Base-by-base conservation (phyloP, 2,329 filamentous ascomycete genomes). In the Pseudogymnoascus sp. region DNA sequence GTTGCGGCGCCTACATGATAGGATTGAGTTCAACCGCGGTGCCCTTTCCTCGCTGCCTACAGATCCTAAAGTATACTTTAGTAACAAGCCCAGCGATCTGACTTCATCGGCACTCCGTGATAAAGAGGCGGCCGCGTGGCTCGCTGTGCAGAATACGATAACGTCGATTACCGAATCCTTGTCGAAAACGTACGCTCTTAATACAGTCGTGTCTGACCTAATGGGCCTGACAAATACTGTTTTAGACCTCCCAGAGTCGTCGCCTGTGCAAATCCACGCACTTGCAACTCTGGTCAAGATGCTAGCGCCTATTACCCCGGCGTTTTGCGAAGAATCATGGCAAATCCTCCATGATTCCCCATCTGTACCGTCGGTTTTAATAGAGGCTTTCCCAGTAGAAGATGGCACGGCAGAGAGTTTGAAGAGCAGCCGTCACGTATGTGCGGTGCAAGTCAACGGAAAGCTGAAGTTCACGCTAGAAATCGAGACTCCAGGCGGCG, bases 301-400 rank as follows among this genome's bases (percentile, higher is more conserved):
- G 77, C 79, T 93, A 68, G 89, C 90, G 0, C 92, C 92, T 3
- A 85, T 96, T 61, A 85, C 89, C 0, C 92, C 92, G 0, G 90
- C 89, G 0, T 85, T 95, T 64, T 82, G 90, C 1, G 91, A 93
- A 68, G 90, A 96, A 76, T 90, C 86, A 73, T 96, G 90, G 90
- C 80, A 82, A 65, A 70, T 82, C 1, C 78, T 93, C 3, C 72
- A 76, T 59, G 75, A 77, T 1, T 66, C 68, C 0, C 59, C 69
- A 1, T 63, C 81, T 81, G 67, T 62, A 67, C 40, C 68, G 73
- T 35, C 75, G 1, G 76, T 84, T 42, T 80, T 82, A 61, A 71
- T 74, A 1, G 72, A 73, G 6, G 70, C 76, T 0, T 95, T 90
- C 77, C 90, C 89, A 0, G 72, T 67, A 0, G 71, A 77, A 2